Evolutionary conservation across 2,329 filamentous ascomycete genomes (phyloP).

Genomic region (Pseudogymnoascus destructans): DNA sequence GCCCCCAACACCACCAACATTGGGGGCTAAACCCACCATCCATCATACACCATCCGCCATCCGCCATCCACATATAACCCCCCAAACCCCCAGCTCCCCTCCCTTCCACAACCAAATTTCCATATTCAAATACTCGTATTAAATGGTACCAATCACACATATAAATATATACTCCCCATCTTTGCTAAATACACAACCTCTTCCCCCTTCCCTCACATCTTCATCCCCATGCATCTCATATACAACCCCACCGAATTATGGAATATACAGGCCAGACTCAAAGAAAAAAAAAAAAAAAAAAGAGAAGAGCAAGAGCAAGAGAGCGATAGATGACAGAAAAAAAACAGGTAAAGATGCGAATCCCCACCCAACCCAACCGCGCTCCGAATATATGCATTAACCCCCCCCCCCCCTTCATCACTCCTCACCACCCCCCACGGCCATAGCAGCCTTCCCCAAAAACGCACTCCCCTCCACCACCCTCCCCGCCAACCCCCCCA

Average conservation of each 20-base stretch:
- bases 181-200: background rate
- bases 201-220: too few relatives aligned
- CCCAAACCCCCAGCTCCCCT: too few relatives aligned
- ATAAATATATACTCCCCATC: background rate
- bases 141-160: background rate
- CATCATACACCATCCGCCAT: background rate
- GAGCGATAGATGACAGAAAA: too few relatives aligned
- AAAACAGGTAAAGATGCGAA: background rate
- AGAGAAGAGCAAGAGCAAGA: background rate
- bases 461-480: background rate
- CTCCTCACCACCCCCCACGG: too few relatives aligned
- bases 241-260: background rate
- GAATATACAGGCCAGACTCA: background rate
- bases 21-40: too few relatives aligned
- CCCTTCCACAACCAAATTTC: background rate
- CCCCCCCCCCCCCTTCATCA: too few relatives aligned
- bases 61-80: too few relatives aligned
- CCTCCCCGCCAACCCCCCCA: slow-evolving; percentile 34
- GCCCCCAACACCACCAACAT: too few relatives aligned
- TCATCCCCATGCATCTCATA: background rate
- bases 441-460: background rate
- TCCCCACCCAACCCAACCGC: background rate
- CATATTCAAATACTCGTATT: background rate
- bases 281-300: background rate
- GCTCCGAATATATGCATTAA: background rate